A percentile compares a stretch with the other conserved stretches of the same genome.
Conservation (phyloP, 495 filamentous ascomycete species). For the Aspergillus taichungensis region DNA sequence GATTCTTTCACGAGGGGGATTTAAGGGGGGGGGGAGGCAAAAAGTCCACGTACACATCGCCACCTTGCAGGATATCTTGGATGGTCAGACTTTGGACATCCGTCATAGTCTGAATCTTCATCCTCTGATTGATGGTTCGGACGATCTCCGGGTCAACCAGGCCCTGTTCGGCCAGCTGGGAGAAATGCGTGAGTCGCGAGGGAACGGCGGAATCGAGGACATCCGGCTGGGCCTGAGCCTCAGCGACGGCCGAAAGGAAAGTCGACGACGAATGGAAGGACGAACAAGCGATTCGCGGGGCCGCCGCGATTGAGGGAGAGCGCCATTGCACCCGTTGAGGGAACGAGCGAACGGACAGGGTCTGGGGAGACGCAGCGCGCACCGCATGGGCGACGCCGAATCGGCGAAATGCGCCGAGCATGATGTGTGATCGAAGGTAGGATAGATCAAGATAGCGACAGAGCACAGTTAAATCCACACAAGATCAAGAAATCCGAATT, state of each 20-base stretch:
- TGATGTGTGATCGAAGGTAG: constrained; percentile 10
- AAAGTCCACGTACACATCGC: constrained; percentile 57
- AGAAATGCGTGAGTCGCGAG: constrained; percentile 53
- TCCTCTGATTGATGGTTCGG: too few species aligned
- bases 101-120: constrained; percentile 46
- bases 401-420: constrained; percentile 37
- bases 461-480: too few species aligned
- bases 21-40: neutral
- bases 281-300: constrained; percentile 17
- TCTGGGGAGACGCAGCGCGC: constrained; percentile 26
- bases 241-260: constrained; percentile 17
- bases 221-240: constrained; percentile 7
- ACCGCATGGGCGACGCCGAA: constrained; percentile 30
- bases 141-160: constrained; percentile 46
- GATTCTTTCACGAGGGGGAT: neutral
- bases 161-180: constrained; percentile 52
- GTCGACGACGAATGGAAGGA: constrained; percentile 25
- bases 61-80: constrained; percentile 62
- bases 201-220: constrained; percentile 10
- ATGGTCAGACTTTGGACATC: constrained; percentile 85
- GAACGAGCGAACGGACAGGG: constrained; percentile 17
- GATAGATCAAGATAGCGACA: too few species aligned
- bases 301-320: constrained; percentile 9
- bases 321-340: constrained; percentile 26
- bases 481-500: neutral